phyloP scores from a whole-genome alignment of 768 basidiomycete genomes.

The Xerocomus brunneocitrinus region DNA sequence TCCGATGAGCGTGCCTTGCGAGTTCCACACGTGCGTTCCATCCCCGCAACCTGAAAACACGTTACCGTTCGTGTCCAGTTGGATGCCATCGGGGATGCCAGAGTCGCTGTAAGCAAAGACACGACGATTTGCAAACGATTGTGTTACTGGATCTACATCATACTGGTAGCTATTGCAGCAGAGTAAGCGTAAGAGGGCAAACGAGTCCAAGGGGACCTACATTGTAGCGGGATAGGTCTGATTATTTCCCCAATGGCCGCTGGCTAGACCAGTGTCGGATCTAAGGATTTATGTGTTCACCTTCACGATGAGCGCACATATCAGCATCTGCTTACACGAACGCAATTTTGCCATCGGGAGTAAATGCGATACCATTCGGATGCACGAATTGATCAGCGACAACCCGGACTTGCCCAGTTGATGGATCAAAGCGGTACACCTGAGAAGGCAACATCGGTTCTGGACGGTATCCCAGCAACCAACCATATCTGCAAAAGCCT shows the following conservation, averaged over 20 bases:
- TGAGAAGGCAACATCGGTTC: conserved; percentile 64
- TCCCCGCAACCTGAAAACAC: conserved; percentile 67
- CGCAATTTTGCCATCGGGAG: conserved; percentile 54
- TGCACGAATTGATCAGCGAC: conserved; percentile 75
- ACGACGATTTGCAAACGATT: conserved; percentile 54
- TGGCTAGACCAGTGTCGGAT: conserved; percentile 30
- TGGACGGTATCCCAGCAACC: conserved; percentile 60
- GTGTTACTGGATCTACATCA: conserved; percentile 57
- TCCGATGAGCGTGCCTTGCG: conserved; percentile 53
- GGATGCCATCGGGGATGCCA: conserved; percentile 64
- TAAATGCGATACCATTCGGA: conserved; percentile 74
- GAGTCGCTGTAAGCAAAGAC: conserved; percentile 65
- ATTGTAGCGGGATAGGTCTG: conserved; percentile 65
- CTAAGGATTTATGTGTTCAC: conserved; percentile 20
- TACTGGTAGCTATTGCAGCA: conserved; percentile 52
- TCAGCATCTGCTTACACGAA: conserved; percentile 46
- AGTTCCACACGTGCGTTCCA: conserved; percentile 60
- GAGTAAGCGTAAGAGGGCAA: neutral
- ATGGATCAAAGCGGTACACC: conserved; percentile 70
- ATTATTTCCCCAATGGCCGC: conserved; percentile 47
- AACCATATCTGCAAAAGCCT: conserved; percentile 49
- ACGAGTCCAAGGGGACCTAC: conserved; percentile 36
- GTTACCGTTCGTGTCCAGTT: conserved; percentile 60
- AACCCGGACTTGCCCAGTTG: conserved; percentile 58
- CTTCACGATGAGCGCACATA: neutral